phyloP scores from a whole-genome alignment of 176 grass and related monocot genomes.

The Raddia guianensis region DNA sequence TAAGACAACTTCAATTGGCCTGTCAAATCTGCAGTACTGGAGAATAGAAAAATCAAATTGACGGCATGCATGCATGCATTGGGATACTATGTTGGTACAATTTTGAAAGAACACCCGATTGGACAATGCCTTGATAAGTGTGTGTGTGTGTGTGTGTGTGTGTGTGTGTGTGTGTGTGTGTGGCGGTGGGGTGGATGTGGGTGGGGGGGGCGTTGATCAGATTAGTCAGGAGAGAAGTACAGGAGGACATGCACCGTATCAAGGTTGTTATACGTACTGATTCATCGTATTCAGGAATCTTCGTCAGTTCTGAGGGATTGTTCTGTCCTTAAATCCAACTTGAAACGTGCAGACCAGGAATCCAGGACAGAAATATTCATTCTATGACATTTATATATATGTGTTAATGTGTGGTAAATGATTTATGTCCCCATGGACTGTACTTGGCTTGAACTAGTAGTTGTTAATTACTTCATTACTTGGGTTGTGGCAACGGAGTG shows the following conservation, averaged over 20 bases:
- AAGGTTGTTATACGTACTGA: neutral
- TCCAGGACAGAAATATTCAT: neutral
- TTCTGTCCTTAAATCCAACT: neutral
- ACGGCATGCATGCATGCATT: neutral
- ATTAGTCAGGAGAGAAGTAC: neutral
- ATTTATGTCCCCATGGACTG: no score
- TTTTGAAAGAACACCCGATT: neutral
- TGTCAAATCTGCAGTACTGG: neutral
- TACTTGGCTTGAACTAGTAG: no score
- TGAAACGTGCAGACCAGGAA: neutral
- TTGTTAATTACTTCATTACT: neutral
- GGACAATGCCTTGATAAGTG: neutral
- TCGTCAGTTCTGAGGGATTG: neutral
- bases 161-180: no score
- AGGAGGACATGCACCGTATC: neutral
- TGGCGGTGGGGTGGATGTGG: no score
- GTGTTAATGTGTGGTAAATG: conserved; percentile 24
- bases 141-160: no score
- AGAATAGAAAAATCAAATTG: neutral
- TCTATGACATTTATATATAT: neutral
- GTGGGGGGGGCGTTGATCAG: no score
- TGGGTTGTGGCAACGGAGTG: neutral
- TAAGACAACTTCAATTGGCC: neutral
- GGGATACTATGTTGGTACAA: neutral
- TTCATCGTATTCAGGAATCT: neutral